These are phyloP conservation scores for Trypanosoma boissoni DNA, from an alignment of 208 protist species.

Conservation along the genomic window DNA sequence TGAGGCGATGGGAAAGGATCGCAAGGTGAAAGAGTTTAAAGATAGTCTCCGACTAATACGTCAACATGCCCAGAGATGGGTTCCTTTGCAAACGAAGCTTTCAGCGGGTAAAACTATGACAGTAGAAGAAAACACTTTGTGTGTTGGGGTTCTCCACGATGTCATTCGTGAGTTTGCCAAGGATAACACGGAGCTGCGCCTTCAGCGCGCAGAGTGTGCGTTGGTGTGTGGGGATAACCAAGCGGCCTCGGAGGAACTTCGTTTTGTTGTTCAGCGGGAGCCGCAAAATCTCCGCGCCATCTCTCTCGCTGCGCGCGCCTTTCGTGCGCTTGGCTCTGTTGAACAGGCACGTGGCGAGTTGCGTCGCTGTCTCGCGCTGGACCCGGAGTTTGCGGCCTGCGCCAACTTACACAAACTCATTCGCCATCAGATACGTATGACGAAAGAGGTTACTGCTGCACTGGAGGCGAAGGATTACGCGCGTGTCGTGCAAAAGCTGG, in stretches of 20 bases:
- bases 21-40: conserved; percentile 22
- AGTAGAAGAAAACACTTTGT: conserved; percentile 36
- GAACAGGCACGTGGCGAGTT: conserved; percentile 68
- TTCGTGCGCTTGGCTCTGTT: conserved; percentile 67
- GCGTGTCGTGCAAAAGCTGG: conserved; percentile 40
- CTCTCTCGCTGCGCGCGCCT: conserved; percentile 61
- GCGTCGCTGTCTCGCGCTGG: conserved; percentile 73
- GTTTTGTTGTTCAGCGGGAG: conserved; percentile 61
- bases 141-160: conserved; percentile 45
- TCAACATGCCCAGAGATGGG: conserved; percentile 43
- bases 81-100: conserved; percentile 33
- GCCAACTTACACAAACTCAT: conserved; percentile 61
- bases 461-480: conserved; percentile 53
- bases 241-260: conserved; percentile 64
- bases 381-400: conserved; percentile 82
- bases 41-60: conserved; percentile 37
- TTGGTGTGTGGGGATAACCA: conserved; percentile 51
- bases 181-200: conserved; percentile 75
- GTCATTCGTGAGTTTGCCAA: conserved; percentile 65
- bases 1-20: conserved; percentile 14
- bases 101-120: too few species aligned
- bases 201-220: conserved; percentile 80
- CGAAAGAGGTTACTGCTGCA: conserved; percentile 23
- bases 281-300: conserved; percentile 73
- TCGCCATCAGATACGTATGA: conserved; percentile 59